Percentiles rank a stretch among this genome's conserved stretches.
Evolutionary conservation across 345 rosid genomes (phyloP).

Genomic region (Ceriops zippeliana): DNA sequence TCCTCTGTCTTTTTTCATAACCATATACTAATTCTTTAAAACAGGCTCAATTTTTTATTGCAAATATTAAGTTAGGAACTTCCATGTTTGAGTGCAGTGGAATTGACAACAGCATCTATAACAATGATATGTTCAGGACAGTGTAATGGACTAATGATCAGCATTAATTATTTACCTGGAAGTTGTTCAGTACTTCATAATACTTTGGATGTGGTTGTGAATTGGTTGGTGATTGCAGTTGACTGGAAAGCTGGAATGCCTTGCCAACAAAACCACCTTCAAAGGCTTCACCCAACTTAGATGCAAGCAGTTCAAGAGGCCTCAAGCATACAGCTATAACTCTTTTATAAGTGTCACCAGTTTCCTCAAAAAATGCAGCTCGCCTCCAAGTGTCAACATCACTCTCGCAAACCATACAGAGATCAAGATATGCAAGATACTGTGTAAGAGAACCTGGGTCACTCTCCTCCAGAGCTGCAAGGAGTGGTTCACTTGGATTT

Average conservation of each 20-base stretch:
- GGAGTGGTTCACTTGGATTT: slow-evolving; percentile 91
- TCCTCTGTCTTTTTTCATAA: no score
- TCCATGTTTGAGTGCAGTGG: no score
- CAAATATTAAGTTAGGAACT: no score
- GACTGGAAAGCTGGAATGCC: slow-evolving; percentile 40
- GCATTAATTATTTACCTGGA: slow-evolving; percentile 50
- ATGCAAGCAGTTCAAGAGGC: slow-evolving; percentile 77
- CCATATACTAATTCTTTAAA: neutral
- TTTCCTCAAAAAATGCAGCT: slow-evolving; percentile 95
- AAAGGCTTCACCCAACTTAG: slow-evolving; percentile 51
- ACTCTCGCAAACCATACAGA: slow-evolving; percentile 86
- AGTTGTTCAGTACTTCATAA: slow-evolving; percentile 53
- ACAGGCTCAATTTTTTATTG: no score
- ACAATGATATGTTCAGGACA: neutral
- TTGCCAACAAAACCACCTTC: slow-evolving; percentile 48
- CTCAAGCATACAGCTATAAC: slow-evolving; percentile 66
- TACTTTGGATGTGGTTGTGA: slow-evolving; percentile 43
- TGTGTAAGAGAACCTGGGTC: slow-evolving; percentile 63
- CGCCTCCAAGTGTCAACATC: slow-evolving; percentile 93
- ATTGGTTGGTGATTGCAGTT: slow-evolving; percentile 41
- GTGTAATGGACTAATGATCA: neutral
- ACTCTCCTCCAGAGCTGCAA: slow-evolving; percentile 77
- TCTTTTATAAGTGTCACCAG: slow-evolving; percentile 85
- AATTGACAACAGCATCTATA: neutral
- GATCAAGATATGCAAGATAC: slow-evolving; percentile 90